These are phyloP conservation scores for Aspergillus nomiae DNA, from an alignment of 2,329 filamentous ascomycete species.

Conservation along the genomic window DNA sequence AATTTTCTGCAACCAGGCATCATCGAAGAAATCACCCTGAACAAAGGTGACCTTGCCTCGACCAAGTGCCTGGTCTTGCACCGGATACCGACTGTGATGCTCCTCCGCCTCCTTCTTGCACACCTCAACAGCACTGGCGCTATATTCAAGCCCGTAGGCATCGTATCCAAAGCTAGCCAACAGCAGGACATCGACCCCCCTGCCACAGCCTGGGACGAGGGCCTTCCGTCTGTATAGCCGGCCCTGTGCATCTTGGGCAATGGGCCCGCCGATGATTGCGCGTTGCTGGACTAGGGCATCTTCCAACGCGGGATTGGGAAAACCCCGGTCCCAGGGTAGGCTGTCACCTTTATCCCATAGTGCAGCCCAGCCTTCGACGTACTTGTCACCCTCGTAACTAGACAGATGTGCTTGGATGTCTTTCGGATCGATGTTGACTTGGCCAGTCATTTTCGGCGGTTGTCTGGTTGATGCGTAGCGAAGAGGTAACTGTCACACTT, in stretches of 20 bases:
- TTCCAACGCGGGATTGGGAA: constrained; percentile 60
- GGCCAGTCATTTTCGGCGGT: no score
- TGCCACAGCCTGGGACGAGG: constrained; percentile 79
- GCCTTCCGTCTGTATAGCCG: constrained; percentile 53
- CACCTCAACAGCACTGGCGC: constrained; percentile 49
- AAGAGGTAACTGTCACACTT: no score
- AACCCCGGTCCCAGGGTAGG: constrained; percentile 62
- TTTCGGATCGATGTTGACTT: no score
- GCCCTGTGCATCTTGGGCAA: constrained; percentile 25
- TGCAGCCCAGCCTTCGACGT: constrained; percentile 54
- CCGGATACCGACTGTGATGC: constrained; percentile 37
- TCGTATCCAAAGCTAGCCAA: constrained; percentile 76
- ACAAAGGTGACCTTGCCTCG: constrained; percentile 44
- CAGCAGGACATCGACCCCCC: constrained; percentile 78
- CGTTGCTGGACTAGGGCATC: constrained; percentile 51
- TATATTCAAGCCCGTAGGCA: constrained; percentile 72
- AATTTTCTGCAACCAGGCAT: constrained; percentile 43
- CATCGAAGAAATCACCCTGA: constrained; percentile 48
- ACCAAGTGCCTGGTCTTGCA: constrained; percentile 37
- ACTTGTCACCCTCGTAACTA: constrained; percentile 29
- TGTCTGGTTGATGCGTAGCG: no score
- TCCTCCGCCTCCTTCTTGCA: constrained; percentile 39
- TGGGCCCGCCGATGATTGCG: constrained; percentile 39
- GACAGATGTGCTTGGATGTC: no score
- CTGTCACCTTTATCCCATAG: constrained; percentile 58